Evolutionary conservation across 371 early-diverging fungal species (phyloP).

Genomic region (Mortierella sp.): DNA sequence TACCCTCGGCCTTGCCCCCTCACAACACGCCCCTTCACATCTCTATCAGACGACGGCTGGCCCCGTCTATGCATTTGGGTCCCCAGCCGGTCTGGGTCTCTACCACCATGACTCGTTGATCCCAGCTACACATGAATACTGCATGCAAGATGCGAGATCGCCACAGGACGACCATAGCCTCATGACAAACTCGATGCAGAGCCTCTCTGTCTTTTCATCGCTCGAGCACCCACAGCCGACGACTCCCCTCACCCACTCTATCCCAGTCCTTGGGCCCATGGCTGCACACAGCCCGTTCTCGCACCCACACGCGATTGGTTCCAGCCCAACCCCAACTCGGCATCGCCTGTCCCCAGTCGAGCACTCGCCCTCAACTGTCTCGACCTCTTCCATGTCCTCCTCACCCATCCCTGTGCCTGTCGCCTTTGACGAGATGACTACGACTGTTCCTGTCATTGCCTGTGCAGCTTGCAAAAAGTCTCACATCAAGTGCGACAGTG

Average conservation of each 20-base stretch:
- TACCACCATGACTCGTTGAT: too few species aligned
- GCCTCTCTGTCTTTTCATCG: neutral
- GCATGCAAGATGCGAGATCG: too few species aligned
- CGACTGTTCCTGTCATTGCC: conserved; percentile 24
- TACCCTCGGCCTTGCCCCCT: neutral
- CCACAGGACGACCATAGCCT: too few species aligned
- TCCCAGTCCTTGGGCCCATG: neutral
- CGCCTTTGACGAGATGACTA: conserved; percentile 20
- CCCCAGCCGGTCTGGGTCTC: too few species aligned
- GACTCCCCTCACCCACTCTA: neutral
- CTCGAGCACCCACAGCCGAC: neutral
- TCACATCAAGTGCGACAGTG: conserved; percentile 52
- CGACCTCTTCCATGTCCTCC: conserved; percentile 21
- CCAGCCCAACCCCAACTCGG: conserved; percentile 6
- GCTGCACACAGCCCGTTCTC: neutral
- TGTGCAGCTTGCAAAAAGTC: conserved; percentile 50
- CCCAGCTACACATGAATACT: too few species aligned
- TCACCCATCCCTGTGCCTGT: conserved; percentile 23
- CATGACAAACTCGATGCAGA: too few species aligned
- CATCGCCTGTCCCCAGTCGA: conserved; percentile 17
- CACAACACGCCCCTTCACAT: neutral
- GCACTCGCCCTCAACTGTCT: neutral
- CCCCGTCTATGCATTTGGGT: neutral
- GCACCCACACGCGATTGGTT: neutral
- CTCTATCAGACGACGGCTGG: neutral